phyloP scores from a whole-genome alignment of 2,329 filamentous ascomycete species.

The Colletotrichum viniferum region DNA sequence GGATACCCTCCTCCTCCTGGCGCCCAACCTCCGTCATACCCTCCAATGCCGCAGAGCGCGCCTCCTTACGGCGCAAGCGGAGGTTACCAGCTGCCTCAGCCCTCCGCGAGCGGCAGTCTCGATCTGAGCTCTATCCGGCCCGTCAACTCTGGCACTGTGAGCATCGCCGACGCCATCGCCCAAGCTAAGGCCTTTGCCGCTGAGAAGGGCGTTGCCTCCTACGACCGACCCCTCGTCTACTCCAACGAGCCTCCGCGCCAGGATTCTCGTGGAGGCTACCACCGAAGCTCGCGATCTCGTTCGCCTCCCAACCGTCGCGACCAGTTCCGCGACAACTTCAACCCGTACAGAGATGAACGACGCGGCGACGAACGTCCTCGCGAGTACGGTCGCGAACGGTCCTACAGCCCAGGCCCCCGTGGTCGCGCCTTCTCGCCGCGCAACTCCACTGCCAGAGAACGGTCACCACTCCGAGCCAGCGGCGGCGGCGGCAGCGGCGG shows the following conservation, averaged over 20 bases:
- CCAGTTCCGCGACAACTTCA: constrained; percentile 75
- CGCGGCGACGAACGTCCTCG: constrained; percentile 65
- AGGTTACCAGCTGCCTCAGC: constrained; percentile 63
- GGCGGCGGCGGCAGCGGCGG: constrained; percentile 34
- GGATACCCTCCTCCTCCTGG: constrained; percentile 43
- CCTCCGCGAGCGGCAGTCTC: constrained; percentile 75
- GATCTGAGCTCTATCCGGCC: constrained; percentile 83
- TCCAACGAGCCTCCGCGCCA: constrained; percentile 35
- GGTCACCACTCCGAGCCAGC: constrained; percentile 58
- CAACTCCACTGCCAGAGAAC: constrained; percentile 57
- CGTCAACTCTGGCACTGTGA: constrained; percentile 79
- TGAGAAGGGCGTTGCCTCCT: constrained; percentile 73
- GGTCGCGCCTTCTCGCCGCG: constrained; percentile 66
- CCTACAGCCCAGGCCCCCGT: constrained; percentile 69
- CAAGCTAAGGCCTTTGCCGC: constrained; percentile 83
- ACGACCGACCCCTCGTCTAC: constrained; percentile 61
- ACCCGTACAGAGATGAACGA: constrained; percentile 85
- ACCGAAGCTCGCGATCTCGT: constrained; percentile 68
- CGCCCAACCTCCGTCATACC: constrained; percentile 38
- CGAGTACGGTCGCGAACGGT: constrained; percentile 71
- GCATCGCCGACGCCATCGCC: constrained; percentile 82
- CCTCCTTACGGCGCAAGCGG: constrained; percentile 39
- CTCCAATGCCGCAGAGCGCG: constrained; percentile 39
- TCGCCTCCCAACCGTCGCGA: constrained; percentile 73
- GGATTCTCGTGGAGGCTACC: constrained; percentile 56